phyloP scores from a whole-genome alignment of 306 rosid genomes.

The Abrus precatorius region DNA sequence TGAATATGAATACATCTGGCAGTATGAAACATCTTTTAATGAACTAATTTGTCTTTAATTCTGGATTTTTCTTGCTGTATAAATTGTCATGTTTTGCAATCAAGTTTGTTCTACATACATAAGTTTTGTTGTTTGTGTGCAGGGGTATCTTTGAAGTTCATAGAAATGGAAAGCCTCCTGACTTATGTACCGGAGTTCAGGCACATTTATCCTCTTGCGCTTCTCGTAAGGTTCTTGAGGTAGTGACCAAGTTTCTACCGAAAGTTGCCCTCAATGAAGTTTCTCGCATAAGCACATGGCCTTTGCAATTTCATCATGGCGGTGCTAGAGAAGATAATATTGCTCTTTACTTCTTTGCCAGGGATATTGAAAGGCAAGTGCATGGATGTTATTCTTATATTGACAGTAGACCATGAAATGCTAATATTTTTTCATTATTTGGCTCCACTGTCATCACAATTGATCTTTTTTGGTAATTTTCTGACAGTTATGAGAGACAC shows the following conservation, averaged over 20 bases:
- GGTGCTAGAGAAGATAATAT: slow-evolving; percentile 89
- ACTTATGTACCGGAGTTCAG: slow-evolving; percentile 75
- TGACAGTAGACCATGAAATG: slow-evolving; percentile 11
- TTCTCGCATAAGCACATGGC: slow-evolving; percentile 89
- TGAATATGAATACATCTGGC: slow-evolving; percentile 84
- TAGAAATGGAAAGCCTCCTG: slow-evolving; percentile 65
- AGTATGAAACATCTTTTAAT: slow-evolving; percentile 65
- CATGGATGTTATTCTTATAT: slow-evolving; percentile 31
- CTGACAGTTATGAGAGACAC: slow-evolving; percentile 75
- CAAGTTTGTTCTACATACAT: slow-evolving; percentile 35
- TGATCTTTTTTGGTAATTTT: slow-evolving; percentile 28
- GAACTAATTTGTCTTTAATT: slow-evolving; percentile 39
- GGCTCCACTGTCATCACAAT: slow-evolving; percentile 9
- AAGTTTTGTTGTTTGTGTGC: slow-evolving; percentile 48
- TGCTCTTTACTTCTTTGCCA: slow-evolving; percentile 94
- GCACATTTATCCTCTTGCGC: slow-evolving; percentile 88
- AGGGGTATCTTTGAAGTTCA: slow-evolving; percentile 87
- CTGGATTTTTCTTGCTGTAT: slow-evolving; percentile 29
- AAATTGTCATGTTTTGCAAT: slow-evolving; percentile 31
- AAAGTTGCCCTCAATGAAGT: slow-evolving; percentile 76
- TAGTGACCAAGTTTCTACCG: slow-evolving; percentile 62
- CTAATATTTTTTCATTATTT: background rate
- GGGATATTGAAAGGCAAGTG: slow-evolving; percentile 76
- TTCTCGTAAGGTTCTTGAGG: slow-evolving; percentile 80
- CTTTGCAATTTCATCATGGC: slow-evolving; percentile 73